Conservation (phyloP, 129 eudicot species). For the Helianthus tuberosus region DNA sequence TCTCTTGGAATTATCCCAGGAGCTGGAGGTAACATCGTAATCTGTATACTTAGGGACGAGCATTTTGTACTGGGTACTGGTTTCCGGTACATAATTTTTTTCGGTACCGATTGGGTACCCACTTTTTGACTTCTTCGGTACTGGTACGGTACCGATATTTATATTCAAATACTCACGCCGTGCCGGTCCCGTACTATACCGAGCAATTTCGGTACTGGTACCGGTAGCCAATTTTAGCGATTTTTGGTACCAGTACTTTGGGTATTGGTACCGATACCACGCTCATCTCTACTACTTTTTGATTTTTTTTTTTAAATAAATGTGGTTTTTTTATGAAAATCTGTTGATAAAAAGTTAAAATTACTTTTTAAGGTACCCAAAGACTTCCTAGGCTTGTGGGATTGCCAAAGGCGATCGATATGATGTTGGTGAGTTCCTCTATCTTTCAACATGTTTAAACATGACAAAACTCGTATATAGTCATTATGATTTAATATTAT, state of each 20-base stretch:
- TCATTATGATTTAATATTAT: not conserved
- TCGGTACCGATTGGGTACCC: too few relatives aligned
- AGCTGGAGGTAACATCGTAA: constrained; percentile 66
- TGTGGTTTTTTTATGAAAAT: not conserved
- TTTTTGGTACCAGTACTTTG: too few relatives aligned
- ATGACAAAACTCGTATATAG: not conserved
- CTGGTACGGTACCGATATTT: too few relatives aligned
- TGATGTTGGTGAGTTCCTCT: constrained; percentile 78
- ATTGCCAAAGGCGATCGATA: constrained; percentile 79
- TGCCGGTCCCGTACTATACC: too few relatives aligned
- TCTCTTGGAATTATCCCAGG: constrained; percentile 96
- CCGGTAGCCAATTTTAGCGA: too few relatives aligned
- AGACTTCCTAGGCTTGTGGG: constrained; percentile 98
- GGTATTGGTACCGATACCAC: too few relatives aligned
- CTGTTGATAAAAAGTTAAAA: not conserved
- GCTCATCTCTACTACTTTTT: too few relatives aligned
- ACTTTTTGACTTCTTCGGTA: too few relatives aligned
- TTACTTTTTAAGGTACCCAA: constrained; percentile 69
- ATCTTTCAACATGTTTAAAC: constrained; percentile 11
- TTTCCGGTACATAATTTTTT: too few relatives aligned
- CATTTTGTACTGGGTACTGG: too few relatives aligned
- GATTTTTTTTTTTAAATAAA: not conserved
- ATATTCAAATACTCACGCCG: too few relatives aligned
- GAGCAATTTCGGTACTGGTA: too few relatives aligned
- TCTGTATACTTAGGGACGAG: not conserved